Evolutionary conservation across 257 asterid species (phyloP), one percentile per base, ranked within the genome.

Genomic region (Datura wrightii): DNA sequence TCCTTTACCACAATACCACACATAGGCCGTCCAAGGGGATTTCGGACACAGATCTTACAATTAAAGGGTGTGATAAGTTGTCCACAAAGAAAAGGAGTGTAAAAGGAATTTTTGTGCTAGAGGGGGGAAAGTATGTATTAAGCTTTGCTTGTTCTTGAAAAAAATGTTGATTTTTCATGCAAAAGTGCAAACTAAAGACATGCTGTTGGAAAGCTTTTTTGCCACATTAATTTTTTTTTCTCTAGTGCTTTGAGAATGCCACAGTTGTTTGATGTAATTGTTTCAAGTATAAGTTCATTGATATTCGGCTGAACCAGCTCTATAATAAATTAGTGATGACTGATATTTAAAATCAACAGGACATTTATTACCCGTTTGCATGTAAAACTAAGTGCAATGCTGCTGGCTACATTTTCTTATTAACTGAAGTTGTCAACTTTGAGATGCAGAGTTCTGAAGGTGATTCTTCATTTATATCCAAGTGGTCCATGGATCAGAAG

Each of bases 401-500:
- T 78, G 82, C 34, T 52, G 48, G n/a, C 53, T 78, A 50, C 14
- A 36, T 50, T 74, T 69, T 39, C 82, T 54, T 19, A 9, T 59
- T 42, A 78, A 78, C 46, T 78, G 63, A 78, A 50, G 63, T 74
- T 8, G 79, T 86, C 62, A 46, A 58, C 48, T 89, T 79, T 81
- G 79, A 86, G 83, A 82, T 89, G 85, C 85, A 92, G 99, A 87
- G 86, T 87, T 85, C 92, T 82, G 92, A 79, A 69, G 80, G 67
- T 87, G 91, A 89, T 86, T 74, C 92, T 36, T 60, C 81, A 55
- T 62, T 84, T 83, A n/a, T 79, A 44, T 84, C 94, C 79, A 89
- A 89, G 83, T 91, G 92, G 90, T 79, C 94, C 79, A 79, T 85
- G 85, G 91, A 90, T 91, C 92, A 86, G 86, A 91, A 89, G 60